Evolutionary conservation across 208 protist genomes (phyloP), one percentile per base, ranked within the genome.

Genomic region (Angomonas deanei): DNA sequence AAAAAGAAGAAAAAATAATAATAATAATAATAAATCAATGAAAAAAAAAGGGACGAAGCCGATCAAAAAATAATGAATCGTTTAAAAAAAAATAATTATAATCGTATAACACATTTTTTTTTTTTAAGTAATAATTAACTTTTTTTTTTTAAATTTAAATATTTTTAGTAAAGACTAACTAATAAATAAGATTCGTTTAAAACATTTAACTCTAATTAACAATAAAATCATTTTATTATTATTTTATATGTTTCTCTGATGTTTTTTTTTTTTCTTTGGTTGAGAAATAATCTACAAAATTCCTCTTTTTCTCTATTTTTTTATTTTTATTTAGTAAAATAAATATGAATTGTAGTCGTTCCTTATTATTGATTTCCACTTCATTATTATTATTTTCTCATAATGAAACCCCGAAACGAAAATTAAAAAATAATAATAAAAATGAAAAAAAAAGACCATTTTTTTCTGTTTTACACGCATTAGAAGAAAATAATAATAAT

Each of bases 1-100:
- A 15, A 10, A 42, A 42, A 42, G 15, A 42, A 42, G 36, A 42
- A 15, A 15, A 42, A 53, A 53, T 15, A 27, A 13, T 24, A 28
- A 53, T 27, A 27, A 53, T 27, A 53, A 53, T 53, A 53, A 53
- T 27, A 53, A 53, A 42, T n/a, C 36, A 42, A 42, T 42, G 11
- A 8, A 42, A 42, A 42, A 15, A 42, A 42, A 42, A n/a, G 15
- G 15, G 15, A 42, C 8, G 15, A 42, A 42, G 36, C 11, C 11
- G 36, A 42, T 42, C 11, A 42, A 42, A 42, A 42, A 42, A 15
- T 42, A 42, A 42, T 42, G 8, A 42, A n/a, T 42, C 15, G 8
- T 42, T 42, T n/a, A 42, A n/a, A n/a, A n/a, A n/a, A n/a, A n/a
- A n/a, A n/a, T n/a, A n/a, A n/a, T n/a, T n/a, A n/a, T n/a, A n/a